phyloP scores from a whole-genome alignment of 371 early-diverging fungal genomes.

The Mucor racemosus region DNA sequence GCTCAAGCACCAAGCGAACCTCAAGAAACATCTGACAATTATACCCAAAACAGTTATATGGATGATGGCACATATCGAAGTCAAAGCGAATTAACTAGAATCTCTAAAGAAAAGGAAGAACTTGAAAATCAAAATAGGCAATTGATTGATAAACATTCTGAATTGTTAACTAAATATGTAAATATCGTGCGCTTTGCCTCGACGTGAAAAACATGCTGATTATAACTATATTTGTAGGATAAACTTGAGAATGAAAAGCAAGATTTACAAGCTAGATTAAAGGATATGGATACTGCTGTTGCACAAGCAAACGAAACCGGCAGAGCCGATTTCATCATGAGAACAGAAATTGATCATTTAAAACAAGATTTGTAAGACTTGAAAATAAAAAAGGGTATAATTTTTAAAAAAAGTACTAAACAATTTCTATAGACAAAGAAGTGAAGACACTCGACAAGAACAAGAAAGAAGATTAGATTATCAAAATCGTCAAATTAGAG shows the following conservation, averaged over 20 bases:
- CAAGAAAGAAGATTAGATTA: constrained; percentile 67
- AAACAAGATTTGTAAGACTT: constrained; percentile 75
- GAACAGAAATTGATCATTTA: constrained; percentile 86
- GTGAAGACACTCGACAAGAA: constrained; percentile 80
- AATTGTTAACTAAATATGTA: constrained; percentile 67
- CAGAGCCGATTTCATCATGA: constrained; percentile 81
- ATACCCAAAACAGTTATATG: constrained; percentile 32
- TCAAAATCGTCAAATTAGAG: constrained; percentile 64
- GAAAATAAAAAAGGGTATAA: not conserved
- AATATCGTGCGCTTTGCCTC: not conserved
- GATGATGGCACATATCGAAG: constrained; percentile 35
- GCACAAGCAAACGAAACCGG: constrained; percentile 78
- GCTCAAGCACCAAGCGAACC: constrained; percentile 14
- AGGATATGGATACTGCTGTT: constrained; percentile 71
- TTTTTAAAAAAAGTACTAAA: not conserved
- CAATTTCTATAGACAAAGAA: constrained; percentile 59
- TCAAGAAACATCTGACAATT: constrained; percentile 18
- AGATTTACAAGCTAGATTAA: constrained; percentile 67
- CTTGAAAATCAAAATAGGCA: constrained; percentile 60
- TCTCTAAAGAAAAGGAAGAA: constrained; percentile 58
- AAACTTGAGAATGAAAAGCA: constrained; percentile 66
- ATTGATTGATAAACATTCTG: constrained; percentile 61
- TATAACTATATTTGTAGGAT: constrained; percentile 53
- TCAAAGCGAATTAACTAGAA: constrained; percentile 35
- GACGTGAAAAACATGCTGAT: not conserved